Evolutionary conservation across 768 basidiomycete genomes (phyloP).

Genomic region (Lactifluus pinguis): DNA sequence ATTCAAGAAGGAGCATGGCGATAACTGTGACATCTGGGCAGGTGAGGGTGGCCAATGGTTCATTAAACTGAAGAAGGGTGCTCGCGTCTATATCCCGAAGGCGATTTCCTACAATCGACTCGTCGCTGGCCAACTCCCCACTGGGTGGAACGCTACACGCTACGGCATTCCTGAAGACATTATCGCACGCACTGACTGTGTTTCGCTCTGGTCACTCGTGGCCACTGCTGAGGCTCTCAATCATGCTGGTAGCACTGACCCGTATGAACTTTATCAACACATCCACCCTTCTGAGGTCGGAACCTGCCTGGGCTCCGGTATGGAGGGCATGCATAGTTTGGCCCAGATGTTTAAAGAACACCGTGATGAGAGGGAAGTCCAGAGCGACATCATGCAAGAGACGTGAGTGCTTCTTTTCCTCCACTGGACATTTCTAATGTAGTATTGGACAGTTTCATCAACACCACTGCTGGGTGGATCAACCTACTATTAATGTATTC

Average conservation of each 20-base stretch:
- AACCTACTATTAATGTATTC: constrained; percentile 92
- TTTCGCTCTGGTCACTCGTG: constrained; percentile 90
- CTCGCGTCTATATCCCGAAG: constrained; percentile 87
- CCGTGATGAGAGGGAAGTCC: constrained; percentile 94
- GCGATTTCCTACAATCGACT: constrained; percentile 35
- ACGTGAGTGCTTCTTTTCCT: constrained; percentile 49
- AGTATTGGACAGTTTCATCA: constrained; percentile 70
- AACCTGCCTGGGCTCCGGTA: constrained; percentile 88
- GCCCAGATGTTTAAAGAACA: constrained; percentile 99
- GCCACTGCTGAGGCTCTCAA: constrained; percentile 93
- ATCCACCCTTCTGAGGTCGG: constrained; percentile 97
- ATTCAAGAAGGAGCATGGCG: too few relatives aligned
- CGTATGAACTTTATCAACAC: constrained; percentile 95
- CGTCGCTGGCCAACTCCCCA: constrained; percentile 47
- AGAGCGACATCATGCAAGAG: constrained; percentile 97
- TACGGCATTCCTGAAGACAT: constrained; percentile 98
- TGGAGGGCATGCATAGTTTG: constrained; percentile 91
- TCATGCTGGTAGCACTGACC: constrained; percentile 94
- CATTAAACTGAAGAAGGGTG: constrained; percentile 98
- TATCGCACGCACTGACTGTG: constrained; percentile 86
- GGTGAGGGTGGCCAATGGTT: constrained; percentile 92
- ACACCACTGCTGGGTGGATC: constrained; percentile 97
- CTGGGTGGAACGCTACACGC: constrained; percentile 93
- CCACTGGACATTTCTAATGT: neutral
- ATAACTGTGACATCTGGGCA: constrained; percentile 79